These are phyloP conservation scores for Podospora bellae-mahoneyi DNA, from an alignment of 495 filamentous ascomycete species.

Conservation along the genomic window DNA sequence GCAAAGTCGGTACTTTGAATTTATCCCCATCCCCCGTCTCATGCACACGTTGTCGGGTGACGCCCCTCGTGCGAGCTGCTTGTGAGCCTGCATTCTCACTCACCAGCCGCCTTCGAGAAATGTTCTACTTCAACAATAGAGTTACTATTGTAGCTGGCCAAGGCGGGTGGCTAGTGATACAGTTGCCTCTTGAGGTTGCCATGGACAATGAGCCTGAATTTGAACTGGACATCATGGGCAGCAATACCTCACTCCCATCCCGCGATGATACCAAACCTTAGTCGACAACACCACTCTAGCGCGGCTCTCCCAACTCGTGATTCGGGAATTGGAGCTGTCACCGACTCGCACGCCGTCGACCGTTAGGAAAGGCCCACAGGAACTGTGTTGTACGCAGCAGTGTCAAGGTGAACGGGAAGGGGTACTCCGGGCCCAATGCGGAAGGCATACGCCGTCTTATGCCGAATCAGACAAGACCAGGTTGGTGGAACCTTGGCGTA, in stretches of 20 bases:
- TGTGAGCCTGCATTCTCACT: background rate
- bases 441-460: conserved; percentile 8
- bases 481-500: conserved; percentile 5
- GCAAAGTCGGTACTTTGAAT: background rate
- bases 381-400: background rate
- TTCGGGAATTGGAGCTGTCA: background rate
- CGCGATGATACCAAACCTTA: background rate
- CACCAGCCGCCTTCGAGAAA: background rate
- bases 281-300: background rate
- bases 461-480: conserved; percentile 9
- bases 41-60: conserved; percentile 6
- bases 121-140: background rate
- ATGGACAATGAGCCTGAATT: background rate
- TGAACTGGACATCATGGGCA: background rate
- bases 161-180: background rate
- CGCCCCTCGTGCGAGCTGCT: background rate
- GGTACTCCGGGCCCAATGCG: conserved; percentile 11
- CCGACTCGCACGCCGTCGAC: background rate
- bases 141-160: background rate
- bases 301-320: background rate
- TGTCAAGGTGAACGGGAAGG: background rate
- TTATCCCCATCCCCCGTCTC: conserved; percentile 6
- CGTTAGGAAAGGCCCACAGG: background rate
- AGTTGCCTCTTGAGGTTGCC: conserved; percentile 1
- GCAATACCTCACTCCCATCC: background rate